Evolutionary conservation across 1,284 basidiomycete genomes (phyloP).

Genomic region (Fomitopsis pinicola): DNA sequence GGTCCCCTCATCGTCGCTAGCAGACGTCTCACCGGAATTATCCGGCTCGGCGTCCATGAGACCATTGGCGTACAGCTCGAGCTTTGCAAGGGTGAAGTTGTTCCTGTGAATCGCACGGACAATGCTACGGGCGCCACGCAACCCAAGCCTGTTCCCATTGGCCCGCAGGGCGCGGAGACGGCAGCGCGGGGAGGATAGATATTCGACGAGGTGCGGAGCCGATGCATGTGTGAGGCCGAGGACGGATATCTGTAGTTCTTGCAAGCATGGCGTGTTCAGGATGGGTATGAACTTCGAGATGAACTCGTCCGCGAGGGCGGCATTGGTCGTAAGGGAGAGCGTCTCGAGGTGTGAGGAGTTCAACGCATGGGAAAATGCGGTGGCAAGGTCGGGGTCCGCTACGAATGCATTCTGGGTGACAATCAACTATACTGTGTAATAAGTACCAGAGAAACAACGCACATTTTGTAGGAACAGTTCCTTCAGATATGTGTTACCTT

Average conservation of each 20-base stretch:
- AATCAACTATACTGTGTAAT: background rate
- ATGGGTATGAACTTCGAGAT: slow-evolving; percentile 42
- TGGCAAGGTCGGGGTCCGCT: slow-evolving; percentile 30
- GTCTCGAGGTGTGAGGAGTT: slow-evolving; percentile 44
- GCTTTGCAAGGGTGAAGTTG: slow-evolving; percentile 46
- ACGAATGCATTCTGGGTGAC: slow-evolving; percentile 40
- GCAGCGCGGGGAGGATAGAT: slow-evolving; percentile 49
- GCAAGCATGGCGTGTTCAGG: slow-evolving; percentile 43
- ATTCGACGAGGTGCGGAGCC: slow-evolving; percentile 41
- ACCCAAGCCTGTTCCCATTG: slow-evolving; percentile 54
- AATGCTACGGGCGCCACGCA: slow-evolving; percentile 40
- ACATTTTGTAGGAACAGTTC: slow-evolving; percentile 55
- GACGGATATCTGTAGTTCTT: slow-evolving; percentile 52
- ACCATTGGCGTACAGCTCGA: slow-evolving; percentile 52
- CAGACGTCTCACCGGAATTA: slow-evolving; percentile 13
- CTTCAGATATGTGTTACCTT: slow-evolving; percentile 40
- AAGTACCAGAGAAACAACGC: slow-evolving; percentile 20
- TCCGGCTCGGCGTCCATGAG: slow-evolving; percentile 13
- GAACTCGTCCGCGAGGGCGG: slow-evolving; percentile 44
- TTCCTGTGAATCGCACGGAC: slow-evolving; percentile 38
- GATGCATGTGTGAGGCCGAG: slow-evolving; percentile 45
- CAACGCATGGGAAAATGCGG: slow-evolving; percentile 39
- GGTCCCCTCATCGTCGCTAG: slow-evolving; percentile 22
- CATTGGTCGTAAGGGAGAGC: slow-evolving; percentile 43
- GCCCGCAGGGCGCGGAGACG: slow-evolving; percentile 47